Percentiles rank a stretch among this genome's conserved stretches.
Conservation (phyloP, 2,329 filamentous ascomycete genomes). For the Penicillium sp. region DNA sequence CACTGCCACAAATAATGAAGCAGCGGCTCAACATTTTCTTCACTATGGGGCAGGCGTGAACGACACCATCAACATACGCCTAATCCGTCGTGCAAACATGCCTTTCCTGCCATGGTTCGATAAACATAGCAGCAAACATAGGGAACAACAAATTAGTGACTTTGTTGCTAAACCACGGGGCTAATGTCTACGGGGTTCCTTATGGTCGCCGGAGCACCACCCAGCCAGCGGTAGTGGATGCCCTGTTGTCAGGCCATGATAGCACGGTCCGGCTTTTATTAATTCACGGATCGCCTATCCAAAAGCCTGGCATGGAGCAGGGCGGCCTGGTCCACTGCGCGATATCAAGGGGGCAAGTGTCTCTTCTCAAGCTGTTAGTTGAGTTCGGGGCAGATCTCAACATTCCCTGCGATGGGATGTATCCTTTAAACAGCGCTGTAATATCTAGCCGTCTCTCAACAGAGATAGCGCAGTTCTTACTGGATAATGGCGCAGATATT, state of each 20-base stretch:
- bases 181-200: not conserved
- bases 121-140: not conserved
- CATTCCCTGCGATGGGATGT: not conserved
- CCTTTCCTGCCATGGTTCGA: not conserved
- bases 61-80: not conserved
- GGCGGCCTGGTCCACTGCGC: not conserved
- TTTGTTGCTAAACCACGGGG: not conserved
- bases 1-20: not conserved
- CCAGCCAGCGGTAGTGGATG: not conserved
- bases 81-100: not conserved
- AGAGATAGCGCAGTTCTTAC: not conserved
- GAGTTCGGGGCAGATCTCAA: not conserved
- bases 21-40: not conserved
- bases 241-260: not conserved
- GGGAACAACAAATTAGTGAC: not conserved
- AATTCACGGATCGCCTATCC: not conserved
- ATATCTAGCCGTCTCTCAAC: not conserved
- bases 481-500: conserved; percentile 5
- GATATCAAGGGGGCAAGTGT: not conserved
- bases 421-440: not conserved
- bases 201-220: not conserved
- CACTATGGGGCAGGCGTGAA: not conserved
- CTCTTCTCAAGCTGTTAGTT: not conserved
- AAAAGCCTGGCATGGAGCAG: not conserved
- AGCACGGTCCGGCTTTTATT: not conserved